phyloP scores from a whole-genome alignment of 176 grass and related monocot species.

The Panicum miliaceum region DNA sequence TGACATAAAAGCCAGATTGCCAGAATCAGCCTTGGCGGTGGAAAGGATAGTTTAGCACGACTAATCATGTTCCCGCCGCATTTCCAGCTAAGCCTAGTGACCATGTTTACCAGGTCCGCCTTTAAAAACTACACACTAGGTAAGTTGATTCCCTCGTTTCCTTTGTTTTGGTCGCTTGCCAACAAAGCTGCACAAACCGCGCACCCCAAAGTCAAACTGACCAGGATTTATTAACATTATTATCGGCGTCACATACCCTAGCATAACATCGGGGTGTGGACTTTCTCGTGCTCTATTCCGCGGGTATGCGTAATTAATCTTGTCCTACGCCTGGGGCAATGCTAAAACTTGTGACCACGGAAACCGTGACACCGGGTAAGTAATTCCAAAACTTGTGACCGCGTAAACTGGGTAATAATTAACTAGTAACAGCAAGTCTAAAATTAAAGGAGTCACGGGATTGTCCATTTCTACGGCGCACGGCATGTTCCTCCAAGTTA shows the following conservation, averaged over 20 bases:
- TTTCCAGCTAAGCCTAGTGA: slow-evolving; percentile 15
- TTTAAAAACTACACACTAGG: slow-evolving; percentile 27
- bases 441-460: neutral
- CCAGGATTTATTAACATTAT: slow-evolving; percentile 31
- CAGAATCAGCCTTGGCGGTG: neutral
- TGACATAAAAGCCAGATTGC: slow-evolving; percentile 2
- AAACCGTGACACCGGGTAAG: neutral
- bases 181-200: slow-evolving; percentile 13
- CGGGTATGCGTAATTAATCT: slow-evolving; percentile 28
- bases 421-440: neutral
- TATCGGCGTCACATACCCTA: neutral
- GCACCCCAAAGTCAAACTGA: slow-evolving; percentile 44
- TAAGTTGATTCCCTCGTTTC: neutral
- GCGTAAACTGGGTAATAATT: neutral
- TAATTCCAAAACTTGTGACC: slow-evolving; percentile 14
- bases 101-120: neutral
- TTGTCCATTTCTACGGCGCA: neutral
- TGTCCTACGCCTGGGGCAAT: slow-evolving; percentile 25
- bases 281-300: slow-evolving; percentile 16
- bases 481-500: neutral
- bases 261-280: neutral
- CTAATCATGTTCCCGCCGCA: neutral
- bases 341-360: neutral
- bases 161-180: slow-evolving; percentile 27
- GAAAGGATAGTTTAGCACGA: neutral